Base-by-base conservation (phyloP, 352 stramenopile genomes). In the Pythium insidiosum region DNA sequence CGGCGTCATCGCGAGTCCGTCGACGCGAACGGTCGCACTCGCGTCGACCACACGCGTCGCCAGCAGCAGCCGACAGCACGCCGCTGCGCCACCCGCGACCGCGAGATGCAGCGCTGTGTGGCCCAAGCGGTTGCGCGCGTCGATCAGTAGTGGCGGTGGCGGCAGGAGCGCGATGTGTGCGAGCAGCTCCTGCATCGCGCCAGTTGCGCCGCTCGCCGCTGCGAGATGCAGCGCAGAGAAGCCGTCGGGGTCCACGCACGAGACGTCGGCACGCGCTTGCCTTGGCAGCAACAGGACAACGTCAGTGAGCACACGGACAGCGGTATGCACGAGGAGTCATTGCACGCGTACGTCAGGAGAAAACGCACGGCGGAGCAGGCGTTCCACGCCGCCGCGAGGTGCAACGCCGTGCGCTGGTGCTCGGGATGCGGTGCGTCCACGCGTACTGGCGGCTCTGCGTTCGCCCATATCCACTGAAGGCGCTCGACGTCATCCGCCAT, bases 341-440 rank as follows among this genome's bases (percentile, higher is more conserved):
- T n/a, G 34, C 34, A 20, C 18, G 16, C 34, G 12, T 20, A 39
- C 34, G 12, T n/a, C 9, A 39, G 34, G 12, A 39, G 34, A 7
- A 39, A 7, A 7, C 12, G 12, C 6, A 20, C 34, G 34, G 34
- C 34, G 9, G 6, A 7, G 16, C 13, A 20, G 34, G 34, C 37
- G 37, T 43, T 28, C 37, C 37, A 43, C 15, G 37, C 37, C 37
- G 37, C 20, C 37, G 37, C 37, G 19, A 28, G 22, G 9, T 21
- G 1, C 37, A 11, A 19, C 22, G 37, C 37, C 37, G 37, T 43
- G 6, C 37, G 37, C 37, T 28, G 15, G 37, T 43, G 37, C 19
- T 34, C 37, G 11, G 37, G 37, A 28, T 43, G 37, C 19, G 12
- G 9, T 19, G 19, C 37, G 19, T 43, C 37, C 19, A 43, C 37